Conservation (phyloP, 352 stramenopile genomes). For the Pythium inflatum region DNA sequence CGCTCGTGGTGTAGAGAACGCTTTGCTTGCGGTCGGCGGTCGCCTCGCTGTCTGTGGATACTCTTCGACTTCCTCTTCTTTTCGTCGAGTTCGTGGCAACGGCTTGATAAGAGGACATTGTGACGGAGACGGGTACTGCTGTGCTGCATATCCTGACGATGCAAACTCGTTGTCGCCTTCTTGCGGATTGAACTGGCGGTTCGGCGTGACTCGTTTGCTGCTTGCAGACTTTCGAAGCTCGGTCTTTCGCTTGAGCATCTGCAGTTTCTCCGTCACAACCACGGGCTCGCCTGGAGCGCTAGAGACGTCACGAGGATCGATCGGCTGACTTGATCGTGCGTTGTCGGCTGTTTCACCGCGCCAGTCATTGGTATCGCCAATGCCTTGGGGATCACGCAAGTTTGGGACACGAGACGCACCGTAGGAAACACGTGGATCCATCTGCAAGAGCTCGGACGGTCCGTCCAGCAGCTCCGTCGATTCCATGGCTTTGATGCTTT, state of each 20-base stretch:
- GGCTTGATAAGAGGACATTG: background rate
- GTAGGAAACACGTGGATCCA: background rate
- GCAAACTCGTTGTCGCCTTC: slow-evolving; percentile 29
- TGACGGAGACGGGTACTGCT: slow-evolving; percentile 14
- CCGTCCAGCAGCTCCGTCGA: background rate
- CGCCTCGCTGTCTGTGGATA: background rate
- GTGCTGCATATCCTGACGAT: slow-evolving; percentile 19
- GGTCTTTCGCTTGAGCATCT: slow-evolving; percentile 64
- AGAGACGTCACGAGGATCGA: slow-evolving; percentile 12
- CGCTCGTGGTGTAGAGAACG: too few relatives aligned
- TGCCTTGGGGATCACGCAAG: background rate
- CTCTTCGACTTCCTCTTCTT: slow-evolving; percentile 2
- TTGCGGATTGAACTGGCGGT: slow-evolving; percentile 29
- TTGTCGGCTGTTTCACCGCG: background rate
- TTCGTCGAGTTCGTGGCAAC: background rate
- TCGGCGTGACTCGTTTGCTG: slow-evolving; percentile 36
- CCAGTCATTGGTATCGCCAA: background rate
- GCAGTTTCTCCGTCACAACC: slow-evolving; percentile 47
- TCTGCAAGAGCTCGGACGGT: slow-evolving; percentile 3
- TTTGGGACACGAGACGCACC: background rate
- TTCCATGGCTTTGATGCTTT: background rate
- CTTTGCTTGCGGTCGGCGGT: background rate
- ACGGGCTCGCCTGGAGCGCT: slow-evolving; percentile 39
- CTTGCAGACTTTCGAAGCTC: slow-evolving; percentile 52
- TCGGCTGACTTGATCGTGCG: background rate